phyloP scores from a whole-genome alignment of 2,329 filamentous ascomycete species.

The Zasmidium citrigriseum region DNA sequence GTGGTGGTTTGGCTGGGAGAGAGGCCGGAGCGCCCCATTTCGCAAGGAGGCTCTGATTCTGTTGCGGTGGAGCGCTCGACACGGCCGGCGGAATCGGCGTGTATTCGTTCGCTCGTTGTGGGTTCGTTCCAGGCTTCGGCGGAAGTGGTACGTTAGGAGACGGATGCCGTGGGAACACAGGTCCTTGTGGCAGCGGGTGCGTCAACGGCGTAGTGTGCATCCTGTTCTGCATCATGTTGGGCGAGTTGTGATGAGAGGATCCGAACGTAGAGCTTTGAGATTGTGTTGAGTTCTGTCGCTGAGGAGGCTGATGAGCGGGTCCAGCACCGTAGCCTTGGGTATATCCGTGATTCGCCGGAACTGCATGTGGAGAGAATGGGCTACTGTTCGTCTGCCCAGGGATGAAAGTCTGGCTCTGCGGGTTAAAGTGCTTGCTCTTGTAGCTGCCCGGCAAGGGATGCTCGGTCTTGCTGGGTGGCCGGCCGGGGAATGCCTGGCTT shows the following conservation, averaged over 20 bases:
- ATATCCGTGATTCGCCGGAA: constrained; percentile 12
- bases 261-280: constrained; percentile 32
- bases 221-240: constrained; percentile 21
- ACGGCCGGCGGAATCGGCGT: constrained; percentile 1
- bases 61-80: constrained; percentile 18
- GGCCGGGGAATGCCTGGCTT: constrained; percentile 67
- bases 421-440: constrained; percentile 85
- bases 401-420: constrained; percentile 89
- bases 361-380: constrained; percentile 28
- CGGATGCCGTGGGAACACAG: constrained; percentile 38
- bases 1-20: constrained; percentile 57
- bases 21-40: constrained; percentile 58
- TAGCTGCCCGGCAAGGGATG: constrained; percentile 85
- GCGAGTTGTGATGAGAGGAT: constrained; percentile 22
- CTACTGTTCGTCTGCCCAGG: constrained; percentile 54
- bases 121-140: constrained; percentile 29
- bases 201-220: constrained; percentile 27
- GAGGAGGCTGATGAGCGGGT: constrained; percentile 16
- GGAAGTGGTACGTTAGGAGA: constrained; percentile 36
- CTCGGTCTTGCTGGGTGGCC: constrained; percentile 70
- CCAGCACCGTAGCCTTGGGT: constrained; percentile 6
- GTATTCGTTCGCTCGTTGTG: constrained; percentile 15
- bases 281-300: constrained; percentile 36
- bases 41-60: constrained; percentile 52
- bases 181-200: constrained; percentile 39